Conservation (phyloP, 2,329 filamentous ascomycete species). For the Pseudogymnoascus sp. region DNA sequence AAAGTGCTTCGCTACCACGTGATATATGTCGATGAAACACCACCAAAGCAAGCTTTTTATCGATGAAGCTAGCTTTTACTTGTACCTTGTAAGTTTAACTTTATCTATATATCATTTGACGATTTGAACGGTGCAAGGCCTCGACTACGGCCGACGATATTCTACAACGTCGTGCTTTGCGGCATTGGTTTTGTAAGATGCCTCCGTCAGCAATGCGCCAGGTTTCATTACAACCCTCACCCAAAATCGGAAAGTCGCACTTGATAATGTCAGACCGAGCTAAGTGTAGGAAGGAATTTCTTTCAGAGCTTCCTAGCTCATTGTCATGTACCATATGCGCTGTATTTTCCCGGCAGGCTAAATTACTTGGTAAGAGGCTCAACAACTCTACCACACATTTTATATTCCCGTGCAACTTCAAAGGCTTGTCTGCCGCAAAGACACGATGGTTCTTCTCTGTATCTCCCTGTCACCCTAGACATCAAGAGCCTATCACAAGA, state of each 20-base stretch:
- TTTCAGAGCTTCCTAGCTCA: neutral
- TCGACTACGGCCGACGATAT: neutral
- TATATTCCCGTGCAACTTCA: neutral
- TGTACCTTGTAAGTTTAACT: neutral
- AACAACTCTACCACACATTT: neutral
- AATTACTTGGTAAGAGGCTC: neutral
- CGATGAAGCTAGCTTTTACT: neutral
- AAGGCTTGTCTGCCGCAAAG: neutral
- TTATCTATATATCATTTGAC: neutral
- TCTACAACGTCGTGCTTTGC: neutral
- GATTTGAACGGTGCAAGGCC: neutral
- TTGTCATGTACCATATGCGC: neutral
- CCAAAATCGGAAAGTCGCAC: neutral
- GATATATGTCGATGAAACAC: neutral
- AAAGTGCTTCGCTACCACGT: constrained; percentile 8
- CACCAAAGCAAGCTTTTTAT: neutral
- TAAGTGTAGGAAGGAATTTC: neutral
- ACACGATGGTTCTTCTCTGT: neutral
- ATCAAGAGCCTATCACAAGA: neutral
- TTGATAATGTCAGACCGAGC: neutral
- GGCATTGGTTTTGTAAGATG: neutral
- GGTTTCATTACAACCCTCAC: neutral
- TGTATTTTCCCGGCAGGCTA: neutral
- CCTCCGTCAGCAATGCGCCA: neutral
- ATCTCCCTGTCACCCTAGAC: neutral